Base-by-base conservation (phyloP, 345 rosid genomes). In the Dimocarpus longan region DNA sequence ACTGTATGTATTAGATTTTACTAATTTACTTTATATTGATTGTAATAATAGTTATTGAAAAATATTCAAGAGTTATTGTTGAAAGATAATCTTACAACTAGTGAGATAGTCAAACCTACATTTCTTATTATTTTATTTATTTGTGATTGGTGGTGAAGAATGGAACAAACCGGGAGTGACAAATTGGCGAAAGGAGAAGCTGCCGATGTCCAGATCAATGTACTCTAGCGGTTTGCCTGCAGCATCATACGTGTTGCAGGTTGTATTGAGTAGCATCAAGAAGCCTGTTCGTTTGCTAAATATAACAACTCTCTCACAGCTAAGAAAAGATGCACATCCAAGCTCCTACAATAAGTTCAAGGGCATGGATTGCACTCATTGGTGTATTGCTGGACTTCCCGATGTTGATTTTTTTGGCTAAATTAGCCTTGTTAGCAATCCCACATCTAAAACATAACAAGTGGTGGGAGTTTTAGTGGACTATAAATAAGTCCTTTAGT, bases 321-420 rank as follows among this genome's bases (percentile, higher is more conserved):
- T 90, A 16, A 89, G 96, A 80, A 92, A 92, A 76, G 96, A 92
- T 78, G 96, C 85, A 68, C 93, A 89, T 78, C 91, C 96, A 1
- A 59, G 87, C 80, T 70, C 84, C 21, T 75, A 83, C 57, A 90
- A 80, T 79, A 92, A 83, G 62, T 82, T 92, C 74, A 82, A 76
- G 46, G 85, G 86, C 71, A 86, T 90, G 92, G 93, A 92, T 63
- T 92, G 93, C 84, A 90, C 93, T 32, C 96, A 90, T 26, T 92
- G 96, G 96, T 92, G 96, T 60, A 28, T 92, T 24, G 86, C 92
- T 12, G 93, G 96, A 8, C 82, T 92, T 15, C 87, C 92, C 0
- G n/a, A n/a, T n/a, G n/a, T n/a, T n/a, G n/a, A n/a, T n/a, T n/a
- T n/a, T n/a, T n/a, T n/a, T n/a, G n/a, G n/a, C n/a, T n/a, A n/a